These are phyloP conservation scores for Fulvia fulva DNA, from an alignment of 2,329 filamentous ascomycete genomes.

Conservation along the genomic window DNA sequence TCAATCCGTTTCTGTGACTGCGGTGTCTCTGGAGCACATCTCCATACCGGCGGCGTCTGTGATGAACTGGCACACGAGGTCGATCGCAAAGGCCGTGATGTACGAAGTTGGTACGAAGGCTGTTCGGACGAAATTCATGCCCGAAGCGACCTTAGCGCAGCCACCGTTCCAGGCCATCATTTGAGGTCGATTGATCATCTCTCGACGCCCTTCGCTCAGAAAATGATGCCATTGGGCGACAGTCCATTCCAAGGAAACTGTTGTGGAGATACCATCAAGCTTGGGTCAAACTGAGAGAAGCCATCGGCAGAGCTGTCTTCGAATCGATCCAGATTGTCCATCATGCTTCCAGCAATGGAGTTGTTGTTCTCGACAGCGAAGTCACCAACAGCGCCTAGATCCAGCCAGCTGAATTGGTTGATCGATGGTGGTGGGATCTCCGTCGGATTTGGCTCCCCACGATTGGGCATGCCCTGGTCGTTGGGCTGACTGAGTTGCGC, in stretches of 20 bases:
- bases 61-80: background rate
- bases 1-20: background rate
- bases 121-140: background rate
- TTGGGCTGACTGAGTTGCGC: conserved; percentile 12
- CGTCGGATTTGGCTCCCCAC: conserved; percentile 10
- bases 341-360: conserved; percentile 23
- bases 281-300: conserved; percentile 28
- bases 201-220: conserved; percentile 13
- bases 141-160: background rate
- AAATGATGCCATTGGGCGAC: conserved; percentile 27
- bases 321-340: conserved; percentile 28
- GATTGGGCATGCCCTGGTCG: conserved; percentile 6
- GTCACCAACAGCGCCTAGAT: conserved; percentile 57
- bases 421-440: conserved; percentile 31
- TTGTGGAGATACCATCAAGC: conserved; percentile 26
- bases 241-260: conserved; percentile 25
- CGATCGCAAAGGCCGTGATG: background rate
- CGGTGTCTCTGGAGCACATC: background rate
- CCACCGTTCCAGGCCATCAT: background rate
- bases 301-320: conserved; percentile 30
- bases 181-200: background rate
- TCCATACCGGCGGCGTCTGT: background rate
- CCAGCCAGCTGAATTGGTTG: conserved; percentile 60
- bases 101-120: background rate
- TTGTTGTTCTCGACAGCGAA: conserved; percentile 42